phyloP scores from a whole-genome alignment of 148 eudicot species.

The Diospyros lotus region DNA sequence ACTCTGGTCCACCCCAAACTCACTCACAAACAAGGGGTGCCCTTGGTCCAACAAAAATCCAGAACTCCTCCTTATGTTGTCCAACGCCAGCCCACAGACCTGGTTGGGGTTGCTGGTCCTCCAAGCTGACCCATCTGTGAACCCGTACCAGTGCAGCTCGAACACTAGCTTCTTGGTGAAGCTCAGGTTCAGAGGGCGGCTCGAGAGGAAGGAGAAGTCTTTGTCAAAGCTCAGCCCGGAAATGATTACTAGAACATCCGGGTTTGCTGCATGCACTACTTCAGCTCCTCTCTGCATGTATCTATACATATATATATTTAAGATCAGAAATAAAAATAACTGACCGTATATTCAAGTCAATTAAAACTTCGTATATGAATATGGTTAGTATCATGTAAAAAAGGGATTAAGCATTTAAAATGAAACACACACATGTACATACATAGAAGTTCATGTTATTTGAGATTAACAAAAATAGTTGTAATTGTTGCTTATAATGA shows the following conservation, averaged over 20 bases:
- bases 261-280: slow-evolving; percentile 78
- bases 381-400: too few relatives aligned
- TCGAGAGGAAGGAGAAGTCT: slow-evolving; percentile 58
- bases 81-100: slow-evolving; percentile 47
- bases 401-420: too few relatives aligned
- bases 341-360: too few relatives aligned
- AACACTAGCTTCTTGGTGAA: slow-evolving; percentile 58
- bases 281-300: slow-evolving; percentile 94
- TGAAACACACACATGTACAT: too few relatives aligned
- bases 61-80: slow-evolving; percentile 29
- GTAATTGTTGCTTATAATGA: too few relatives aligned
- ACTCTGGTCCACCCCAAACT: slow-evolving; percentile 73
- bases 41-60: slow-evolving; percentile 59
- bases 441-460: too few relatives aligned
- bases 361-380: too few relatives aligned
- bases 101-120: slow-evolving; percentile 58
- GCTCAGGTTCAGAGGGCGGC: slow-evolving; percentile 31
- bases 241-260: slow-evolving; percentile 61
- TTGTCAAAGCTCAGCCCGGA: slow-evolving; percentile 71
- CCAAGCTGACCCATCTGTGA: slow-evolving; percentile 59
- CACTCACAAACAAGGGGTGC: slow-evolving; percentile 80
- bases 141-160: slow-evolving; percentile 81
- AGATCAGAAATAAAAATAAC: not conserved
- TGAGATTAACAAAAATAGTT: too few relatives aligned
- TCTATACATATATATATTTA: slow-evolving; percentile 21